Evolutionary conservation across 2,329 filamentous ascomycete species (phyloP), one percentile per base, ranked within the genome.

Genomic region (Harringtonia lauricola): DNA sequence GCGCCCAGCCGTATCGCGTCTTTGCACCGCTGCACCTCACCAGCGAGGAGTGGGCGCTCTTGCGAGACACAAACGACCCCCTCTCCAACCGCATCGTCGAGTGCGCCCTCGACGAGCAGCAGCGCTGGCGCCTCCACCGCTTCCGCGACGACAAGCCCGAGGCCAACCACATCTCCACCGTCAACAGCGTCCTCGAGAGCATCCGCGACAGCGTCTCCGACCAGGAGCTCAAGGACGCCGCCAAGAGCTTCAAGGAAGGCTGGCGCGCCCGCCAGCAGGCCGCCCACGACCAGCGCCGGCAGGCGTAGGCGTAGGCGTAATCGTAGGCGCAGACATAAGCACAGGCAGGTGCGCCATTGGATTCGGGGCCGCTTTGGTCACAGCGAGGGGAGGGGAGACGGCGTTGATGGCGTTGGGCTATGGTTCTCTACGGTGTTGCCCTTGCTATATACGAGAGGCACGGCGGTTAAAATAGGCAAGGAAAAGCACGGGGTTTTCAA

Each of bases 71-170:
- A 42, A 67, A 74, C 29, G 76, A 89, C 52, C 83, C 86, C 15
- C 68, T 96, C n/a, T 78, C 94, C 57, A 83, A 90, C 49, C 74
- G 85, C 41, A 84, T 98, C 47, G 83, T 96, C 43, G 92, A 98
- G 64, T 95, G 88, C 59, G 87, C 79, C 57, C 79, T 87, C 63
- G 87, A 95, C 56, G 69, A 77, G 2, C 62, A 80, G 45, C 76
- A 76, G 17, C 70, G 81, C 19, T 98, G 92, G 92, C 79, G 88
- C 46, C 86, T 86, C 60, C 82, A 92, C 53, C 80, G 89, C 26
- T 90, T 95, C 62, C 76, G 92, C 42, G 89, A 96, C 56, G 92
- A 98, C 63, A 98, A 98, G 65, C 69, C 71, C 24, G 83, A 95
- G 52, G 88, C 86, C 0, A 98, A 98, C 56, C 89, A 96, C 62